Base-by-base conservation (phyloP, 305 asterid genomes). In the Caryopteris hybrid region DNA sequence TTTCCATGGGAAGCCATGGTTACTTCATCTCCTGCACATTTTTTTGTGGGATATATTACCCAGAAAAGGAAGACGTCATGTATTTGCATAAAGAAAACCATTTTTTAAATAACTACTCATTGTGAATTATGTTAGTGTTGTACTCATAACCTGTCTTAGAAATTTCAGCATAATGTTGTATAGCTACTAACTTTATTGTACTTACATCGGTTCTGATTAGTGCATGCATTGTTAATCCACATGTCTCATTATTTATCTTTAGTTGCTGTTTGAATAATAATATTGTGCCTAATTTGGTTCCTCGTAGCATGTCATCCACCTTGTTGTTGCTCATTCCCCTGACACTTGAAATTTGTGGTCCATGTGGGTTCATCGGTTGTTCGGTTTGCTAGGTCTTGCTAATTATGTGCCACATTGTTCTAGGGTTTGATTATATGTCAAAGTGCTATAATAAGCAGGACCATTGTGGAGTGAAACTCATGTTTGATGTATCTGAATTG, bases 351-450 rank as follows among this genome's bases (percentile, higher is more conserved):
- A 18, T n/a, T 50, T 70, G 33, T 64, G 14, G 43, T 64, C 52
- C 18, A 5, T 52, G 8, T 58, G 25, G 46, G 34, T 17, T 59
- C 31, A 39, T 25, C 5, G n/a, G n/a, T n/a, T n/a, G n/a, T n/a
- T n/a, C n/a, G n/a, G n/a, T 51, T 27, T 36, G 17, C 16, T 64
- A 16, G 10, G 2, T 74, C 29, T 39, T 18, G 52, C 53, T 70
- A 47, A 13, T 27, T 25, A 58, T 8, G 25, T 59, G 68, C 27
- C 21, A 23, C 42, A 5, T 25, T 41, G n/a, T 18, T 58, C 58
- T 50, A 29, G 25, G 38, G 61, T 22, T 70, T 61, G 61, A 42
- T 66, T 27, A 56, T n/a, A n/a, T n/a, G n/a, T n/a, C n/a, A n/a
- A n/a, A n/a, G n/a, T n/a, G n/a, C n/a, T n/a, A n/a, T n/a, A n/a